A percentile compares a stretch with the other conserved stretches of the same genome.
These are phyloP conservation scores for Hypoxylon fuscum DNA, from an alignment of 495 filamentous ascomycete genomes.

Conservation along the genomic window DNA sequence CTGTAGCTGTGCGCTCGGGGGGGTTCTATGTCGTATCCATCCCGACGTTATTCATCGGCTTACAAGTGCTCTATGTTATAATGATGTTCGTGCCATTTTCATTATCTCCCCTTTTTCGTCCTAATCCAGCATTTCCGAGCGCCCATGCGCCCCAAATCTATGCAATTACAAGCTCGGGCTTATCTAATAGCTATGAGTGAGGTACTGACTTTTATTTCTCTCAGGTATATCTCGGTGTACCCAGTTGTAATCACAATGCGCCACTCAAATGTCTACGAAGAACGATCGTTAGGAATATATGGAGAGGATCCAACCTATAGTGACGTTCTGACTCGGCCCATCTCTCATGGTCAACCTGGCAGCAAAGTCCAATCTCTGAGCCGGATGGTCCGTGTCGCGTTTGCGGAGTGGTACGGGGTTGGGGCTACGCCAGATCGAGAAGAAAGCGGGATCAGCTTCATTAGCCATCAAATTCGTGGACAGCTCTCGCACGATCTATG, in stretches of 20 bases:
- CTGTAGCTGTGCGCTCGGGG: conserved; percentile 75
- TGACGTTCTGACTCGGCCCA: conserved; percentile 22
- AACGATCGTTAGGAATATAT: conserved; percentile 76
- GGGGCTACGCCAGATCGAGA: conserved; percentile 39
- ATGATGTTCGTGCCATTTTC: conserved; percentile 70
- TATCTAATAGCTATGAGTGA: not conserved
- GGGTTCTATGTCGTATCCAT: conserved; percentile 87
- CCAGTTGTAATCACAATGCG: conserved; percentile 80
- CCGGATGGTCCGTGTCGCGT: conserved; percentile 39
- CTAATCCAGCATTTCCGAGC: not conserved
- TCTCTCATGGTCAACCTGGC: conserved; percentile 32
- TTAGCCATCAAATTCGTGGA: conserved; percentile 75
- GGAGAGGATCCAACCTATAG: conserved; percentile 51
- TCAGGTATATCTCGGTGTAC: conserved; percentile 76
- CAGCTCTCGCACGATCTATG: conserved; percentile 88
- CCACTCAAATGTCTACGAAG: conserved; percentile 71
- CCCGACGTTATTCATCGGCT: conserved; percentile 70
- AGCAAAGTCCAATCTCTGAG: conserved; percentile 39
- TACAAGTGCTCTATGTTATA: conserved; percentile 84
- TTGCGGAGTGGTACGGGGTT: conserved; percentile 51
- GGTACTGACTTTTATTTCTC: not conserved
- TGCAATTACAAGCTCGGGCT: conserved; percentile 21
- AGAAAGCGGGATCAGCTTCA: conserved; percentile 55
- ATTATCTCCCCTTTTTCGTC: not conserved
- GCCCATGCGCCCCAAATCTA: not conserved